Conservation (phyloP, 306 rosid genomes). For the Rosa persica region DNA sequence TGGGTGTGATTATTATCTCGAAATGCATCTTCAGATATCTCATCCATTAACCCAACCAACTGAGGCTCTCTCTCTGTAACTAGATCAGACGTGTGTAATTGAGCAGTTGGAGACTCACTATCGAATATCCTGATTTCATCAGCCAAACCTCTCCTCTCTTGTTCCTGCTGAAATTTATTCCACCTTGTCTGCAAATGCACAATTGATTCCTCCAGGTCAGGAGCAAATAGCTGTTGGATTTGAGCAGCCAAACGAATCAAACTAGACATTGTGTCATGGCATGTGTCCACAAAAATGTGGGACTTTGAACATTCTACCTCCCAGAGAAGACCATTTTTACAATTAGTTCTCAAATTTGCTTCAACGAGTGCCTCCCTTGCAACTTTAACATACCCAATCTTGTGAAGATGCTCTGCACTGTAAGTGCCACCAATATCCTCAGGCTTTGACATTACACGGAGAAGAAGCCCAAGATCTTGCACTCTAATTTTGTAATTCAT, state of each 20-base stretch:
- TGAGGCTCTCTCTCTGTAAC: slow-evolving; percentile 43
- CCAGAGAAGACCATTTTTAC: slow-evolving; percentile 75
- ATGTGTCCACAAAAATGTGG: slow-evolving; percentile 70
- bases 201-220: slow-evolving; percentile 87
- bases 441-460: slow-evolving; percentile 44
- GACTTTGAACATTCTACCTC: slow-evolving; percentile 75
- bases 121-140: slow-evolving; percentile 33
- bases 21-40: slow-evolving; percentile 88
- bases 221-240: slow-evolving; percentile 89
- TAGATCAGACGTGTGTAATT: slow-evolving; percentile 33
- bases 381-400: slow-evolving; percentile 76
- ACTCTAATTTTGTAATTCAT: slow-evolving; percentile 50
- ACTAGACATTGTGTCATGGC: slow-evolving; percentile 78
- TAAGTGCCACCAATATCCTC: slow-evolving; percentile 50
- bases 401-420: slow-evolving; percentile 63
- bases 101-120: slow-evolving; percentile 47
- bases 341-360: slow-evolving; percentile 73
- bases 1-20: slow-evolving; percentile 34
- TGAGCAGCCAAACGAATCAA: slow-evolving; percentile 80
- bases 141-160: slow-evolving; percentile 45
- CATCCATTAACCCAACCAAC: slow-evolving; percentile 71
- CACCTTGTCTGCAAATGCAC: slow-evolving; percentile 95
- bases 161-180: slow-evolving; percentile 75
- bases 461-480: slow-evolving; percentile 81
- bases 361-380: slow-evolving; percentile 81